phyloP scores from a whole-genome alignment of 345 rosid genomes.

The Luvunga scandens region DNA sequence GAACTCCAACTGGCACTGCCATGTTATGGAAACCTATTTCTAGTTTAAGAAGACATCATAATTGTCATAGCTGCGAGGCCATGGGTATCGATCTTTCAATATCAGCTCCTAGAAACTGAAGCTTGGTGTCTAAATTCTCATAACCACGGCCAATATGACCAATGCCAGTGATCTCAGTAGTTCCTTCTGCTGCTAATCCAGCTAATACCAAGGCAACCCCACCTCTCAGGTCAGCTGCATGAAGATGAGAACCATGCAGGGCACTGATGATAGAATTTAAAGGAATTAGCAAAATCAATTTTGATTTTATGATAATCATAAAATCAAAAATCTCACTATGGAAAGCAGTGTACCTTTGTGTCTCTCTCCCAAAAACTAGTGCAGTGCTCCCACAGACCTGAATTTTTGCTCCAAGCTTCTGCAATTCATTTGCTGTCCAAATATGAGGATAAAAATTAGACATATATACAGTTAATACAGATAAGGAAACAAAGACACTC shows the following conservation, averaged over 20 bases:
- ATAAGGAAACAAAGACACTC: neutral
- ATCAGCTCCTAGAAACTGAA: constrained; percentile 27
- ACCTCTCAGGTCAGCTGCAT: constrained; percentile 31
- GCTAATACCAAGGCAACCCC: constrained; percentile 27
- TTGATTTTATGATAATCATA: neutral
- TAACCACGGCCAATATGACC: constrained; percentile 29
- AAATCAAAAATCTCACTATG: neutral
- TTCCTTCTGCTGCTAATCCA: constrained; percentile 32
- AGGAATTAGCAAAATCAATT: neutral
- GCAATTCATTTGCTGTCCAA: constrained; percentile 20
- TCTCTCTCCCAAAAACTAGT: constrained; percentile 18
- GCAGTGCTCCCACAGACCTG: constrained; percentile 22
- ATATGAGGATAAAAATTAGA: neutral
- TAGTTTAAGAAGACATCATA: neutral
- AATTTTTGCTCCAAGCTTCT: constrained; percentile 34
- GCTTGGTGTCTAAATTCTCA: constrained; percentile 27
- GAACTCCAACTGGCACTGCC: neutral
- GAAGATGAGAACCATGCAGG: constrained; percentile 16
- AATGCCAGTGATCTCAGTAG: constrained; percentile 18
- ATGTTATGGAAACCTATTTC: neutral
- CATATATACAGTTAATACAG: neutral
- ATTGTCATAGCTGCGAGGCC: neutral
- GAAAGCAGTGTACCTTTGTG: constrained; percentile 18
- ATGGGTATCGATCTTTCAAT: constrained; percentile 12
- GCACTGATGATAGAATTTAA: constrained; percentile 4